Percentiles rank a stretch among this genome's conserved stretches.
Evolutionary conservation across 148 eudicot species (phyloP).

Genomic region (Cornus kousa): DNA sequence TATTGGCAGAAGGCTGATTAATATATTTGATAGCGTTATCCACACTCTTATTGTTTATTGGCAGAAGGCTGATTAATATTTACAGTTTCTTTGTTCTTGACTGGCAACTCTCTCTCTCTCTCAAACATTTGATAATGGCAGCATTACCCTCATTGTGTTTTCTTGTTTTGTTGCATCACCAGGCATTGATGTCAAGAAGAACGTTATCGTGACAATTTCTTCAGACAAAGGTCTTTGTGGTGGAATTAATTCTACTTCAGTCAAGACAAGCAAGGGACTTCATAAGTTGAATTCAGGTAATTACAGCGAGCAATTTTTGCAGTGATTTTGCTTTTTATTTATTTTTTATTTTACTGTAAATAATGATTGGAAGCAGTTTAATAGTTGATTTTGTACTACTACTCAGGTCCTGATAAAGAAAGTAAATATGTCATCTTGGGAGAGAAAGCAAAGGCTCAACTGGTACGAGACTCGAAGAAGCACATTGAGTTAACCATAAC

Average conservation of each 20-base stretch:
- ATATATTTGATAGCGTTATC: background rate
- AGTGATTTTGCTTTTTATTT: no score
- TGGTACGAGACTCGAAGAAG: slow-evolving; percentile 79
- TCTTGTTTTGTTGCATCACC: slow-evolving; percentile 12
- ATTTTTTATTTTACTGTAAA: background rate
- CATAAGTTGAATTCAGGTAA: slow-evolving; percentile 78
- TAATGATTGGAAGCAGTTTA: background rate
- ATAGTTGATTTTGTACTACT: slow-evolving; percentile 1
- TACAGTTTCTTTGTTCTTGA: no score
- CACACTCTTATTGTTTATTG: background rate
- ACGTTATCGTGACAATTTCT: slow-evolving; percentile 72
- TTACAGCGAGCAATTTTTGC: slow-evolving; percentile 8
- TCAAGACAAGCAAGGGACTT: slow-evolving; percentile 85
- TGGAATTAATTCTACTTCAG: slow-evolving; percentile 93
- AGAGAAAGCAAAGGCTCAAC: slow-evolving; percentile 92
- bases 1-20: background rate
- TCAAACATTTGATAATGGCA: background rate
- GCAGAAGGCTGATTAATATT: no score
- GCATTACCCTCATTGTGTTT: background rate
- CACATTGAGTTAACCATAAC: slow-evolving; percentile 58
- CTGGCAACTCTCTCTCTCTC: no score
- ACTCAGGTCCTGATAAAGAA: slow-evolving; percentile 77
- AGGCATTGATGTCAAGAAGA: slow-evolving; percentile 96
- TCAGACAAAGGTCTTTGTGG: slow-evolving; percentile 99
- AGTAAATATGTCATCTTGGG: slow-evolving; percentile 77